Conservation (phyloP, 495 filamentous ascomycete genomes). For the Xylaria castorea region DNA sequence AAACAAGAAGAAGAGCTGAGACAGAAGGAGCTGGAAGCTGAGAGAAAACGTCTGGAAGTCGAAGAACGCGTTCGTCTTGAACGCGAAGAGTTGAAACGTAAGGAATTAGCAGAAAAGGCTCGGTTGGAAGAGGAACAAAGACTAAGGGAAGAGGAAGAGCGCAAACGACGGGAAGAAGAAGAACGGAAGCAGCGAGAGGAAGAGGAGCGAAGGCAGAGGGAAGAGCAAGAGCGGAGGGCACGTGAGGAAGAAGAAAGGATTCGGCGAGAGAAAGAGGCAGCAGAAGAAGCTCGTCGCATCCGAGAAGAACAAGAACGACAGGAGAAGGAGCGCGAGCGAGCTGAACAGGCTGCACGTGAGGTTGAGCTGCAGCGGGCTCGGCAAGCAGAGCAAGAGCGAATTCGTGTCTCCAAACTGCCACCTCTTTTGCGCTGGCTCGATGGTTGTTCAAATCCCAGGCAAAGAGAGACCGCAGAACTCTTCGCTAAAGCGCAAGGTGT, state of each 20-base stretch:
- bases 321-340: slow-evolving; percentile 36
- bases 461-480: slow-evolving; percentile 53
- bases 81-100: slow-evolving; percentile 35
- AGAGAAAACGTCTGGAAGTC: slow-evolving; percentile 54
- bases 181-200: slow-evolving; percentile 47
- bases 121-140: slow-evolving; percentile 46
- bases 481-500: slow-evolving; percentile 59
- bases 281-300: slow-evolving; percentile 51
- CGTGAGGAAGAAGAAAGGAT: slow-evolving; percentile 51
- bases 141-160: slow-evolving; percentile 42
- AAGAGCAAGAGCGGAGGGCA: slow-evolving; percentile 42
- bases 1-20: slow-evolving; percentile 52
- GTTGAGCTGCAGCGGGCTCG: slow-evolving; percentile 55
- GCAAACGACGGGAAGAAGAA: slow-evolving; percentile 48
- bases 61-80: slow-evolving; percentile 31
- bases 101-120: slow-evolving; percentile 29
- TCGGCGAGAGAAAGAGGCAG: slow-evolving; percentile 49
- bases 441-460: slow-evolving; percentile 54
- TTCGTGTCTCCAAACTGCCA: slow-evolving; percentile 58
- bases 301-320: slow-evolving; percentile 50
- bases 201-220: slow-evolving; percentile 38
- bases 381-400: slow-evolving; percentile 53
- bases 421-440: slow-evolving; percentile 62
- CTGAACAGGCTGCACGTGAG: slow-evolving; percentile 63
- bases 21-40: slow-evolving; percentile 43